Base-by-base conservation (phyloP, 164 flowering plant genomes). In the Annona cherimola region DNA sequence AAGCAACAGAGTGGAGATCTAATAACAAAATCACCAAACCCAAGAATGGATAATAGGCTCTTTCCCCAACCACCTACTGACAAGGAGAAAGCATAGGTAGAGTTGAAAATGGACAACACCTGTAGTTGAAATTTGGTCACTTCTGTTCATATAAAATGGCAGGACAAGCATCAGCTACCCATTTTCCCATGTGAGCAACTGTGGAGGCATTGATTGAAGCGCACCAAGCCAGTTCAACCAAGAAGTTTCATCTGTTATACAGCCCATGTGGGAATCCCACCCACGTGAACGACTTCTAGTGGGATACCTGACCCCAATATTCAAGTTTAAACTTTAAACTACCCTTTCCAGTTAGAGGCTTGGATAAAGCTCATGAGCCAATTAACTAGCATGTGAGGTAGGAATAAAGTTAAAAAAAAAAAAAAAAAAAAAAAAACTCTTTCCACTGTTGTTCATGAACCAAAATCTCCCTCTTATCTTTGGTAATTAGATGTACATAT, bases 151-250 rank as follows among this genome's bases (percentile, higher is more conserved):
- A 42, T 42, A 64, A 14, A 1, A 41, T n/a, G 35, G 14, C 18
- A 40, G 64, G 18, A 42, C 42, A 72, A 65, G 63, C 43, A 61
- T 39, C 45, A 44, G 46, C 18, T 55, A 45, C 61, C 61, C 70
- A 55, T 61, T 73, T 54, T 42, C 62, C 73, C 76, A 79, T 73
- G 80, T 77, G 84, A 82, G 54, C 46, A 63, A 66, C 68, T 69
- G 19, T 62, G 67, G 69, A 69, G 45, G 65, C 35, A 45, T 26
- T 19, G 64, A 19, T 20, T 45, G 68, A 57, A 40, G 60, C 45
- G 68, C 45, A 2, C 73, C 61, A 57, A 73, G 61, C 35, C 43
- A 73, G 59, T 68, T 46, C 12, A 14, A 41, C 76, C 57, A 55
- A 62, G 55, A 66, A 43, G 5, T 60, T 42, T 61, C 67, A 19